Evolutionary conservation across 1,284 basidiomycete genomes (phyloP).

Genomic region (Rhodofomes roseus): DNA sequence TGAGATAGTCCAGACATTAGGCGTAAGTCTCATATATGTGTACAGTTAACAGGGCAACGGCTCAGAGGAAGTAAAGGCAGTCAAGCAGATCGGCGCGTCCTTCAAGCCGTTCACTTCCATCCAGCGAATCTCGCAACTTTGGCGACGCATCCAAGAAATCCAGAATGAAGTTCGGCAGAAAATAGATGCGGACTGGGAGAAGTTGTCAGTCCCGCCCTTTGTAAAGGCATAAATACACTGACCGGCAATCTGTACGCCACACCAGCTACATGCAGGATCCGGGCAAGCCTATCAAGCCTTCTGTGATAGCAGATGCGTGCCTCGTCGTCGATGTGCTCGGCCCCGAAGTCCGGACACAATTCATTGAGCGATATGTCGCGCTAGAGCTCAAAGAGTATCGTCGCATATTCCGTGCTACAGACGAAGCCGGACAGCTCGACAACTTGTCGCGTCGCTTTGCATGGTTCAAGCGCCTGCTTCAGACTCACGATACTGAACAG

Average conservation of each 20-base stretch:
- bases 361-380: constrained; percentile 88
- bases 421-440: constrained; percentile 95
- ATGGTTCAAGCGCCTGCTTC: constrained; percentile 93
- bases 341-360: constrained; percentile 71
- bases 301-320: constrained; percentile 75
- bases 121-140: constrained; percentile 71
- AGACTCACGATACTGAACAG: constrained; percentile 86
- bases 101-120: constrained; percentile 79
- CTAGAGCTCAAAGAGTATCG: constrained; percentile 95
- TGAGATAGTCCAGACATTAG: constrained; percentile 81
- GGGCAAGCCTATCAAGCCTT: constrained; percentile 60
- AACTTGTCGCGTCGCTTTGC: constrained; percentile 92
- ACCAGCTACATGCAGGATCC: constrained; percentile 77
- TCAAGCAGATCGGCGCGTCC: constrained; percentile 76
- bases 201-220: constrained; percentile 60
- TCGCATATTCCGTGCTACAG: constrained; percentile 88
- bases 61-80: constrained; percentile 49
- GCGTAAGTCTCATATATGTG: constrained; percentile 48
- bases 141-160: constrained; percentile 74
- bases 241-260: not conserved
- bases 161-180: constrained; percentile 75
- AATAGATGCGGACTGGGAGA: constrained; percentile 87
- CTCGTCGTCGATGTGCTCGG: constrained; percentile 85
- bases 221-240: not conserved
- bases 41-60: not conserved